These are phyloP conservation scores for Cladorrhinum sp. DNA, from an alignment of 2,329 filamentous ascomycete genomes.

Conservation along the genomic window DNA sequence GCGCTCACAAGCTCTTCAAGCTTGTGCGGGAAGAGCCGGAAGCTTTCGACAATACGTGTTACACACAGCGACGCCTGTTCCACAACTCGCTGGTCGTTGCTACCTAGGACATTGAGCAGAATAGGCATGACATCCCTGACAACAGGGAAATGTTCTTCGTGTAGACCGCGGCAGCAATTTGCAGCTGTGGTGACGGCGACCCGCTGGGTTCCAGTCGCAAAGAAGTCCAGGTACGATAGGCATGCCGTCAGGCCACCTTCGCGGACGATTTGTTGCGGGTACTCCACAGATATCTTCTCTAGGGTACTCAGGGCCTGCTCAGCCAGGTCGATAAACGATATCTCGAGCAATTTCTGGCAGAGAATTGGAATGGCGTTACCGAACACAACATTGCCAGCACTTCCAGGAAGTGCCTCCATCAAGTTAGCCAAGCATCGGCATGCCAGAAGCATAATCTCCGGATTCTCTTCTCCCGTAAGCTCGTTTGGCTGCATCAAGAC, in stretches of 20 bases:
- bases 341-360: conserved; percentile 92
- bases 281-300: conserved; percentile 96
- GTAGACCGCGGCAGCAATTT: conserved; percentile 96
- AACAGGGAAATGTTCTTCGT: conserved; percentile 86
- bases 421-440: conserved; percentile 94
- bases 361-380: conserved; percentile 93
- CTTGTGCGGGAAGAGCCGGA: conserved; percentile 82
- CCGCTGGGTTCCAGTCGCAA: conserved; percentile 92
- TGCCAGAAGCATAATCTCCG: conserved; percentile 94
- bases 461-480: conserved; percentile 78
- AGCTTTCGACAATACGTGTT: conserved; percentile 93
- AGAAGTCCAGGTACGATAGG: conserved; percentile 93
- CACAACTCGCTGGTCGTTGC: conserved; percentile 93
- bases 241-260: conserved; percentile 96
- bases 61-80: conserved; percentile 96
- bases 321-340: conserved; percentile 94
- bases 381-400: conserved; percentile 93
- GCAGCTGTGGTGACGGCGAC: conserved; percentile 96
- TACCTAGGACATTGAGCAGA: conserved; percentile 81
- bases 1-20: conserved; percentile 90
- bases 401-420: conserved; percentile 93
- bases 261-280: conserved; percentile 89
- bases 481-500: conserved; percentile 87
- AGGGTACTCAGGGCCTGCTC: conserved; percentile 95
- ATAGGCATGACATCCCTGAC: conserved; percentile 97